Conservation (phyloP, 2,329 filamentous ascomycete species). For the Ophiostoma sp. region DNA sequence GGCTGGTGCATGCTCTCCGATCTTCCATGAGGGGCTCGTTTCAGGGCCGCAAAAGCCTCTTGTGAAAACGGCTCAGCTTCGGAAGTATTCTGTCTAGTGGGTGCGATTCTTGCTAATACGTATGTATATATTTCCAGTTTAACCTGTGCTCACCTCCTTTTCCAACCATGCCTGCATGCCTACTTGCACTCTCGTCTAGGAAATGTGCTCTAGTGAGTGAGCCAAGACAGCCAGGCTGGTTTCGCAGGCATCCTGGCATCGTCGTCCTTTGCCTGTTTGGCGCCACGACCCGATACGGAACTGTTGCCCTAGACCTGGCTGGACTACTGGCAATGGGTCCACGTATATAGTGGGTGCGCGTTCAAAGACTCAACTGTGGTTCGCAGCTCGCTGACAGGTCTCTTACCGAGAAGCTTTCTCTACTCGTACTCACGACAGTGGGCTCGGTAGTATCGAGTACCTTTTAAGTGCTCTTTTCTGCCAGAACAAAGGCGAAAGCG, state of each 20-base stretch:
- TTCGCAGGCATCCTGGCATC: neutral
- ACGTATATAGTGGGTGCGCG: neutral
- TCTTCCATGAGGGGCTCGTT: neutral
- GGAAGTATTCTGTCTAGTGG: neutral
- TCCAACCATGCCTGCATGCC: neutral
- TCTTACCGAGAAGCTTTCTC: neutral
- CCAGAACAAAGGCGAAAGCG: neutral
- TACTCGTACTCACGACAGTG: no score
- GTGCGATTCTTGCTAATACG: no score
- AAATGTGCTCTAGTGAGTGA: neutral
- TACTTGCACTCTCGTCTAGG: neutral
- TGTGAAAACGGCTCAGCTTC: neutral
- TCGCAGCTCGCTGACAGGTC: neutral
- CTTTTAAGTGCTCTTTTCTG: neutral
- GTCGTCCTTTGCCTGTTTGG: constrained; percentile 7
- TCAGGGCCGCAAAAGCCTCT: neutral
- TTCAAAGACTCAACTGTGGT: no score
- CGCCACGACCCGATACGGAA: neutral
- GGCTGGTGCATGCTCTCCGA: neutral
- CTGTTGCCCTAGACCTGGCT: neutral
- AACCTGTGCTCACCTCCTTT: neutral
- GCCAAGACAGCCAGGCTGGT: no score
- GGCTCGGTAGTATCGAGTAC: neutral
- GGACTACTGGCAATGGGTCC: neutral
- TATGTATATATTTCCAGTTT: neutral